Base-by-base conservation (phyloP, 305 asterid species). In the Striga hermonthica region DNA sequence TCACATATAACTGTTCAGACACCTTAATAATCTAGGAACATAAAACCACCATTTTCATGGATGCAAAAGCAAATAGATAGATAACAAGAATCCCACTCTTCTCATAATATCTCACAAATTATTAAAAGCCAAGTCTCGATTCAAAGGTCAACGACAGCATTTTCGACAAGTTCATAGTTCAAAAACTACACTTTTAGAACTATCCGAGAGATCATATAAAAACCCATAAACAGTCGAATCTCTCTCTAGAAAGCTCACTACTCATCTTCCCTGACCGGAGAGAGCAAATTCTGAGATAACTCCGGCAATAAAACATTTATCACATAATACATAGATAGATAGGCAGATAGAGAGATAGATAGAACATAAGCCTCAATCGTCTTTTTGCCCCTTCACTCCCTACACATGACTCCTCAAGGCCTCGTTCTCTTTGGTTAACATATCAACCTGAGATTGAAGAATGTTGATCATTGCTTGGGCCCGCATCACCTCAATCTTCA, bases 401-500 rank as follows among this genome's bases (percentile, higher is more conserved):
- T 83, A 76, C 36, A 67, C 78, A 48, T 15, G 77, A 13, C 86
- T 78, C 65, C 78, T 79, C 44, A 87, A 62, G 62, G 84, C 88
- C 49, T 84, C 88, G 4, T 84, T 87, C 37, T 91, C 97, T 78
- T 80, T 85, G 66, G 69, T 69, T 84, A 89, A 6, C 36, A 74
- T 52, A 14, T 83, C 91, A 4, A 89, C 65, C 16, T 85, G 88
- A 0, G 95, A 83, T 67, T 91, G 96, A 73, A 91, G 95, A 70
- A 83, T 65, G 82, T 87, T 84, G 77, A 89, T 83, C 92, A 86
- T 85, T 0, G 95, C 95, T 43, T 91, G 91, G 36, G 92, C 92
- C 62, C 98, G 79, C 95, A 87, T 89, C 88, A 91, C 83, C 74
- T 89, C 98, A 74, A 91, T 85, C 96, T 87, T 91, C 72, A 83